Base-by-base conservation (phyloP, 1,284 basidiomycete genomes). In the Athelia psychrophila region DNA sequence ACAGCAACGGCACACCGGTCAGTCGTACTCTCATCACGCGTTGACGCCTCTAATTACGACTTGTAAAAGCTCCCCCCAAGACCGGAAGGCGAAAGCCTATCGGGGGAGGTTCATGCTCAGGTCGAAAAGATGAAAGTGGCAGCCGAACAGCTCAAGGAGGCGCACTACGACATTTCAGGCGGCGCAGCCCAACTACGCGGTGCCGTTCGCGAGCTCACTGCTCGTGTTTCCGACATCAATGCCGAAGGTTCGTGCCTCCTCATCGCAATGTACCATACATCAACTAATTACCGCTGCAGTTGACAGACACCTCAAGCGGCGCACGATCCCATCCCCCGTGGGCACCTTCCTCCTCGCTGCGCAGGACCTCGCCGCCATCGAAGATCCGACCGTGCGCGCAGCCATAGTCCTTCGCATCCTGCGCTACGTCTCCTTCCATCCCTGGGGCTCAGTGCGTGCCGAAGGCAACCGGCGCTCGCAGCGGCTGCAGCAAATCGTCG, bases 381-480 rank as follows among this genome's bases (percentile, higher is more conserved):
- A 62, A 4, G 70, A 77, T 49, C 61, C 63, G 0, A 58, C 69
- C 2, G 62, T 81, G 18, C 75, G 69, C 38, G 59, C 63, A 42
- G 76, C 77, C 2, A 63, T 89, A 22, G 64, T 88, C 49, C 73
- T 82, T 22, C 83, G 86, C 22, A 76, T 84, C 45, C 68, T 88
- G 27, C 86, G 88, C 13, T 86, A 81, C 60, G 69, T 83, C 40
- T 91, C 88, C 2, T 82, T 81, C 44, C 72, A 78, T 32, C 84
- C 87, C 2, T 92, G 90, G 90, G 89, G 89, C 3, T 81, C 82
- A 44, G 57, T 76, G 19, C 73, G 70, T 16, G 79, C 88, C 3
- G 83, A 89, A 60, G 79, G 74, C 2, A 68, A 76, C 51, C 77
- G 86, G 32, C 75, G 79, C 6, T 62, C 60, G 44, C 54, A 53